A percentile compares a stretch with the other conserved stretches of the same genome.
phyloP scores from a whole-genome alignment of 2,329 filamentous ascomycete species.

The Xylariaceae sp. region DNA sequence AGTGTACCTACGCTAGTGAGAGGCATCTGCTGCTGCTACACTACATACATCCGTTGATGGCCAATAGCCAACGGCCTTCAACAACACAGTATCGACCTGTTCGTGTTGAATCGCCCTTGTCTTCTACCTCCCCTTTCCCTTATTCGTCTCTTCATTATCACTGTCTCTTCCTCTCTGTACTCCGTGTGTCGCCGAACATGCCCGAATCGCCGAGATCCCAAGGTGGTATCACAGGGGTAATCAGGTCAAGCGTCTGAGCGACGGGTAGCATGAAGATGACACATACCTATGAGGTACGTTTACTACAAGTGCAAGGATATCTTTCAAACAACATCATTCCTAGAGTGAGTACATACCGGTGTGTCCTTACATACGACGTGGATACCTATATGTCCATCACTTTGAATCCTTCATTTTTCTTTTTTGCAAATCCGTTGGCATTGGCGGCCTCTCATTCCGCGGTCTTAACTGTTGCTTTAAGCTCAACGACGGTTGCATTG shows the following conservation, averaged over 20 bases:
- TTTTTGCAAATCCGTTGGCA: background rate
- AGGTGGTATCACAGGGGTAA: background rate
- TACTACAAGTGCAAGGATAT: background rate
- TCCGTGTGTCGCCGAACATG: background rate
- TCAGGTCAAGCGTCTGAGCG: background rate
- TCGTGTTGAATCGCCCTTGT: background rate
- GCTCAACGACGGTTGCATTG: background rate
- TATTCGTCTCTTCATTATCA: background rate
- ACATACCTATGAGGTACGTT: background rate
- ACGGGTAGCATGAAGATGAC: background rate
- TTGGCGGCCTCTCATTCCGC: background rate
- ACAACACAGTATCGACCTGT: background rate
- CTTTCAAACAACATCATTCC: too few species aligned
- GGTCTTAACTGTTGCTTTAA: background rate
- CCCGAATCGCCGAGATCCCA: background rate
- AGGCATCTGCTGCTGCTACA: slow-evolving; percentile 3
- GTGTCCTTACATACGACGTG: background rate
- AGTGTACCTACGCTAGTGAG: background rate
- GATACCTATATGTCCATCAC: background rate
- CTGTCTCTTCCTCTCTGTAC: background rate
- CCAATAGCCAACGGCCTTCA: background rate
- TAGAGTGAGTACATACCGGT: background rate
- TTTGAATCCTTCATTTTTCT: background rate
- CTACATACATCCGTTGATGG: background rate
- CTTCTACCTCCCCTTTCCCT: background rate